Conservation (phyloP, 2,329 filamentous ascomycete species). For the Exophiala xenobiotica region DNA sequence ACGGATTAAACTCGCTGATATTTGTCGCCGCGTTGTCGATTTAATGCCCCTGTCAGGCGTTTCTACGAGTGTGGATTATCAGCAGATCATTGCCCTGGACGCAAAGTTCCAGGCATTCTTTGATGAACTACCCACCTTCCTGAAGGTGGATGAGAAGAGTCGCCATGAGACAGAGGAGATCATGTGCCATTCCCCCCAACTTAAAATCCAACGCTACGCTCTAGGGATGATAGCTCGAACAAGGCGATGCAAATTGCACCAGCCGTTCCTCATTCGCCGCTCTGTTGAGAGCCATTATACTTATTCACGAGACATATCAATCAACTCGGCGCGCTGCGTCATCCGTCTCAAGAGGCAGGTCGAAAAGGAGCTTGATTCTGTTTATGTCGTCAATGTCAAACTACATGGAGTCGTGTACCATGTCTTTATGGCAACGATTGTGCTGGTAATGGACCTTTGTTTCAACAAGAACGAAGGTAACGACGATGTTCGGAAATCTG, state of each 20-base stretch:
- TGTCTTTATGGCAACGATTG: constrained; percentile 42
- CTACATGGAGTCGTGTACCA: constrained; percentile 38
- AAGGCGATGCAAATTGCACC: constrained; percentile 41
- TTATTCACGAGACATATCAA: constrained; percentile 40
- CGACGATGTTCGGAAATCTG: constrained; percentile 37
- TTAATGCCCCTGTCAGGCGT: constrained; percentile 33
- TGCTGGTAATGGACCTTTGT: constrained; percentile 42
- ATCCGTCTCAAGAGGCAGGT: constrained; percentile 39
- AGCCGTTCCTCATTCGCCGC: constrained; percentile 41
- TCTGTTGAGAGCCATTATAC: constrained; percentile 38
- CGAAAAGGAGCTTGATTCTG: constrained; percentile 32
- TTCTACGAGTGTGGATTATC: constrained; percentile 35
- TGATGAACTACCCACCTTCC: constrained; percentile 38
- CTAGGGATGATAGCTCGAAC: constrained; percentile 39
- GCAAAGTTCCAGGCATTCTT: constrained; percentile 36
- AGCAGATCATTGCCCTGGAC: constrained; percentile 42
- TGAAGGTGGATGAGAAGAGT: constrained; percentile 38
- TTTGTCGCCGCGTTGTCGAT: constrained; percentile 45
- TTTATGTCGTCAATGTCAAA: constrained; percentile 25
- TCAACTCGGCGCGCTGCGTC: constrained; percentile 41
- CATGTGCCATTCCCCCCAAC: constrained; percentile 33
- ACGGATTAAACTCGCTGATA: constrained; percentile 42
- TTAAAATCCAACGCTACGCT: constrained; percentile 39
- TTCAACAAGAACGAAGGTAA: constrained; percentile 42
- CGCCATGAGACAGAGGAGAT: constrained; percentile 32